Conservation (phyloP, 805 yeast genomes). For the Metschnikowia hibisci region DNA sequence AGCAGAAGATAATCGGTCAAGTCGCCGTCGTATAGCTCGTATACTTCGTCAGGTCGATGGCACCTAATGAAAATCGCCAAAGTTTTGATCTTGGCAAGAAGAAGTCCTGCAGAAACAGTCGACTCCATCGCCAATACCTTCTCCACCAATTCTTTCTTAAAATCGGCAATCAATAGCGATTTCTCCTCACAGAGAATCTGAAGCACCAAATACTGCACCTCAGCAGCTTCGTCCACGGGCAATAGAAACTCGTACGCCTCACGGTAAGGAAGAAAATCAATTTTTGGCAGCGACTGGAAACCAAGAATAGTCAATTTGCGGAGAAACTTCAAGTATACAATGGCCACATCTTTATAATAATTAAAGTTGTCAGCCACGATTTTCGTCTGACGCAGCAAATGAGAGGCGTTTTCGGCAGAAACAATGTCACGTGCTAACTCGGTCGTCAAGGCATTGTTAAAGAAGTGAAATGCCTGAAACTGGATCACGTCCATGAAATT, state of each 20-base stretch:
- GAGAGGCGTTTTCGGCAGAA: constrained; percentile 15
- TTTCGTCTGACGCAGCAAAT: constrained; percentile 21
- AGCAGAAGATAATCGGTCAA: constrained; percentile 8
- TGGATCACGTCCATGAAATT: constrained; percentile 33
- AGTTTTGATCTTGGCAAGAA: constrained; percentile 14
- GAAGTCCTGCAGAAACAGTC: constrained; percentile 9
- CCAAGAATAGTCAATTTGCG: constrained; percentile 23
- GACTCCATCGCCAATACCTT: constrained; percentile 5
- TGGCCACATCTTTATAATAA: constrained; percentile 33
- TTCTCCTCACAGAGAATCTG: constrained; percentile 13
- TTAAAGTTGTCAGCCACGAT: constrained; percentile 30
- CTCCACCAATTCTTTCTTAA: constrained; percentile 5
- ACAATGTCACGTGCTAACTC: constrained; percentile 12
- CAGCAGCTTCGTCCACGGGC: constrained; percentile 17
- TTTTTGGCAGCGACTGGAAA: constrained; percentile 7
- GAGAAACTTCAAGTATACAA: constrained; percentile 27
- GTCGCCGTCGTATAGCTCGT: constrained; percentile 6
- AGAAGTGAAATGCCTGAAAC: constrained; percentile 33
- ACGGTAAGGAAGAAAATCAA: constrained; percentile 4
- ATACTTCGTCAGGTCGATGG: constrained; percentile 3
- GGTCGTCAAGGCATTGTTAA: constrained; percentile 26
- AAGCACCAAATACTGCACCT: constrained; percentile 22
- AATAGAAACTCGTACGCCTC: constrained; percentile 14
- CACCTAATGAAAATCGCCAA: constrained; percentile 12
- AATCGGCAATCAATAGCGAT: constrained; percentile 4